A percentile compares a stretch with the other conserved stretches of the same genome.
Evolutionary conservation across 768 basidiomycete species (phyloP).

Genomic region (Suillus discolor): DNA sequence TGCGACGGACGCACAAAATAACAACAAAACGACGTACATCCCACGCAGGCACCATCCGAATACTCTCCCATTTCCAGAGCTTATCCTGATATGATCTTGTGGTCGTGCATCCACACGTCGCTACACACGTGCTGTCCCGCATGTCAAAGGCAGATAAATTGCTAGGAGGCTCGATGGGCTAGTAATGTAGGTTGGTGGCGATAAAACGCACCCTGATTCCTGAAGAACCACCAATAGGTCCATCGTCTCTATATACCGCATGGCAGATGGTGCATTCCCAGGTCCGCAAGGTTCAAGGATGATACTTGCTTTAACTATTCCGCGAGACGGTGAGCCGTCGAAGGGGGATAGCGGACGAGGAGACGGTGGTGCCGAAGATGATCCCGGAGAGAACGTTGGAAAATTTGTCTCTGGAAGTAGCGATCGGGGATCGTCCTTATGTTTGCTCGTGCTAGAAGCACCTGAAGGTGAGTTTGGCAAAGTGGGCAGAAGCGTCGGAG

Average conservation of each 20-base stretch:
- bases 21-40: conserved; percentile 1
- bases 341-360: conserved; percentile 19
- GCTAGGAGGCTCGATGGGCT: conserved; percentile 35
- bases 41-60: not conserved
- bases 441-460: conserved; percentile 14
- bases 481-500: conserved; percentile 13
- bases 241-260: conserved; percentile 47
- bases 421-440: conserved; percentile 40
- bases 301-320: conserved; percentile 34
- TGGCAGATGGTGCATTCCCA: conserved; percentile 44
- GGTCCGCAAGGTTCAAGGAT: conserved; percentile 48
- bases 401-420: conserved; percentile 50
- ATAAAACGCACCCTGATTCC: conserved; percentile 59
- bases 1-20: not conserved
- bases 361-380: conserved; percentile 42
- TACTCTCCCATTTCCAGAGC: conserved; percentile 20
- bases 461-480: conserved; percentile 18
- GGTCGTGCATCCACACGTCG: conserved; percentile 20
- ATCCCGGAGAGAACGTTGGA: conserved; percentile 39
- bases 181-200: not conserved
- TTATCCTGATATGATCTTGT: conserved; percentile 9
- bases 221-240: conserved; percentile 56
- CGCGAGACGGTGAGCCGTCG: conserved; percentile 20
- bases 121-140: conserved; percentile 49
- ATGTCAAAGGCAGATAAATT: conserved; percentile 54